phyloP scores from a whole-genome alignment of 2,329 filamentous ascomycete species.

The Colletotrichum gigasporum region DNA sequence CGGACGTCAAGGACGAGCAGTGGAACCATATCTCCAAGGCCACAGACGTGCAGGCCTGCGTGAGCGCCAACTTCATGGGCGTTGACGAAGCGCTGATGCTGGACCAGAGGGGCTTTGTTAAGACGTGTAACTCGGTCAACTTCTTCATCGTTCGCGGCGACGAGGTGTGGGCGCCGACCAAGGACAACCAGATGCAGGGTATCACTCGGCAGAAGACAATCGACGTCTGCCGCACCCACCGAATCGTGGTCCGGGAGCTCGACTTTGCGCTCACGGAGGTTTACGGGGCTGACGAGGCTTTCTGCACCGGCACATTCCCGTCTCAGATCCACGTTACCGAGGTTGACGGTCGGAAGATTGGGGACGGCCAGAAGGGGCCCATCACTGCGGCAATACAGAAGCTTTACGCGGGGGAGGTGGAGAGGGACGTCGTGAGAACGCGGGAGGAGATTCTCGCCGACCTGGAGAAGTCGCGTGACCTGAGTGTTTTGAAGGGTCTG shows the following conservation, averaged over 20 bases:
- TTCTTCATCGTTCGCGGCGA: constrained; percentile 43
- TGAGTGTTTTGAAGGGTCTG: constrained; percentile 30
- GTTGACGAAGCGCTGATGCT: constrained; percentile 43
- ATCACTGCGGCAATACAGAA: constrained; percentile 37
- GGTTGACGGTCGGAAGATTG: constrained; percentile 36
- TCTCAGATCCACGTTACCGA: constrained; percentile 39
- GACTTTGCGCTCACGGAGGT: constrained; percentile 42
- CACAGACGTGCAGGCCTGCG: constrained; percentile 42
- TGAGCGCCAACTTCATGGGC: constrained; percentile 40
- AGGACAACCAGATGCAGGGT: constrained; percentile 43
- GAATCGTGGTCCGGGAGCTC: constrained; percentile 37
- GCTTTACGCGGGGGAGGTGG: constrained; percentile 35
- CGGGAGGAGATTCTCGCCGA: constrained; percentile 36
- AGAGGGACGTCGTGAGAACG: constrained; percentile 33
- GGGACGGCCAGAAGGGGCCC: constrained; percentile 35
- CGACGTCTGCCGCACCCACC: constrained; percentile 39
- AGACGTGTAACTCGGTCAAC: constrained; percentile 44
- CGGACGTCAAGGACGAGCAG: constrained; percentile 43
- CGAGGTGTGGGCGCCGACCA: constrained; percentile 43
- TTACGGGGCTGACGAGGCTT: constrained; percentile 42
- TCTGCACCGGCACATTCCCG: constrained; percentile 42
- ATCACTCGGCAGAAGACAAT: constrained; percentile 43
- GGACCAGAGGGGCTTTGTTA: constrained; percentile 40
- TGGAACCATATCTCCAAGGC: constrained; percentile 44
- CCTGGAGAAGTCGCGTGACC: constrained; percentile 36